Conservation (phyloP, 805 yeast species). For the Cyberlindnera sargentensis region DNA sequence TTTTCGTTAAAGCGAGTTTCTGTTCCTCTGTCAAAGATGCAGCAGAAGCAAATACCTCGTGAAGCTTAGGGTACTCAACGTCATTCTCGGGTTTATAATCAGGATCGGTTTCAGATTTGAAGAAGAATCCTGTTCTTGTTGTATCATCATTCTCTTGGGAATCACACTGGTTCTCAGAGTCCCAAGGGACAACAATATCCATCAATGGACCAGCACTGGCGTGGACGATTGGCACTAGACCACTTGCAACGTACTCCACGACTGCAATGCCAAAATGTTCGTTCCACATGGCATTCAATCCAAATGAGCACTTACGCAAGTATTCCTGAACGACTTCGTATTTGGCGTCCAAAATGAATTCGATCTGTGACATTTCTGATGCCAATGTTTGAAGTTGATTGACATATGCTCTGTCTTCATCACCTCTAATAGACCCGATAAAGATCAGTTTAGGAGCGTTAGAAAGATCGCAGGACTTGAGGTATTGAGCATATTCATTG, state of each 20-base stretch:
- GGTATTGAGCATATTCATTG: slow-evolving; percentile 51
- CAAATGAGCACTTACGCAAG: slow-evolving; percentile 55
- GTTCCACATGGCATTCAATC: slow-evolving; percentile 98
- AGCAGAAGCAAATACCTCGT: slow-evolving; percentile 40
- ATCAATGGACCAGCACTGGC: slow-evolving; percentile 92
- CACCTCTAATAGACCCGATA: slow-evolving; percentile 78
- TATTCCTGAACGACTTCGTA: slow-evolving; percentile 52
- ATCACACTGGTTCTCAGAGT: slow-evolving; percentile 24
- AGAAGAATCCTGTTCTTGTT: slow-evolving; percentile 71
- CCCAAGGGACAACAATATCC: slow-evolving; percentile 72
- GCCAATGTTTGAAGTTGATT: slow-evolving; percentile 39
- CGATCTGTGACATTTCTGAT: slow-evolving; percentile 30
- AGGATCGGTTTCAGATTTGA: slow-evolving; percentile 65
- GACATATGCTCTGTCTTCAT: slow-evolving; percentile 57
- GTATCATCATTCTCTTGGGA: slow-evolving; percentile 25
- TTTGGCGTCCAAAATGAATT: slow-evolving; percentile 68
- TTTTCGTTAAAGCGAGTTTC: slow-evolving; percentile 33
- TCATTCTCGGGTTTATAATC: slow-evolving; percentile 37
- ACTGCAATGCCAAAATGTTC: slow-evolving; percentile 98
- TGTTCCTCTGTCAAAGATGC: slow-evolving; percentile 32
- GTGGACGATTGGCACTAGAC: slow-evolving; percentile 83
- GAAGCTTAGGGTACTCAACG: slow-evolving; percentile 38
- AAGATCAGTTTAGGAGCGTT: slow-evolving; percentile 53
- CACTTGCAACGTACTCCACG: slow-evolving; percentile 85
- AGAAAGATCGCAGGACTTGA: slow-evolving; percentile 18